Base-by-base conservation (phyloP, 2,329 filamentous ascomycete species). In the Hypoxylon rubiginosum region DNA sequence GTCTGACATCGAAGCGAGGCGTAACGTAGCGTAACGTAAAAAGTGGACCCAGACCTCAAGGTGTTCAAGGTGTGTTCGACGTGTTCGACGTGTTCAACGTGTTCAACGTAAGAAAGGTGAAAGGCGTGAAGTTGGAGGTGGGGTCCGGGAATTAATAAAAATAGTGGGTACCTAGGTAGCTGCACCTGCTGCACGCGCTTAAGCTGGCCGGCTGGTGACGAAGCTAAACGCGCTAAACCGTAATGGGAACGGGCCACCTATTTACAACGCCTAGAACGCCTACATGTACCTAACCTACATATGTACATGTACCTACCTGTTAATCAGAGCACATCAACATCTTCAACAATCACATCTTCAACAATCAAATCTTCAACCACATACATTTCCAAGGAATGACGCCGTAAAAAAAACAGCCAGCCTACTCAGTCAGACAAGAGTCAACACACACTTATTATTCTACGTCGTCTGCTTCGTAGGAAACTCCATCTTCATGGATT, bases 401-500 rank as follows among this genome's bases (percentile, higher is more conserved):
- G 46, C 21, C 41, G 45, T 61, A 34, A 24, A 4, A 24, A 4
- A 61, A 59, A n/a, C 46, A 54, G 13, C 6, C n/a, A 50, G 4
- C 5, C n/a, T 51, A 19, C 8, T 24, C 11, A 54, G 2, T 11
- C 46, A 26, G 24, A 32, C 13, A 49, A 8, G 55, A 46, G 39
- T 43, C 39, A 61, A 26, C 9, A 54, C 24, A 54, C n/a, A 56
- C 15, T 43, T n/a, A 13, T 52, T 21, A 58, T 49, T 46, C 28
- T 19, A 10, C 39, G n/a, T 34, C 39, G n/a, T 34, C 67, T 46
- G 59, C 15, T 32, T 17, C 15, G 46, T 49, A 6, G 51, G 6
- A 56, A 50, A 28, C 11, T 66, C 58, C 54, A 71, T 71, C 75
- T 85, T 84, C 83, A 92, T 92, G 90, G 90, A 92, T 88, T 88